Evolutionary conservation across 78 protist species (phyloP).

Genomic region (Dictyostelium citrinum): DNA sequence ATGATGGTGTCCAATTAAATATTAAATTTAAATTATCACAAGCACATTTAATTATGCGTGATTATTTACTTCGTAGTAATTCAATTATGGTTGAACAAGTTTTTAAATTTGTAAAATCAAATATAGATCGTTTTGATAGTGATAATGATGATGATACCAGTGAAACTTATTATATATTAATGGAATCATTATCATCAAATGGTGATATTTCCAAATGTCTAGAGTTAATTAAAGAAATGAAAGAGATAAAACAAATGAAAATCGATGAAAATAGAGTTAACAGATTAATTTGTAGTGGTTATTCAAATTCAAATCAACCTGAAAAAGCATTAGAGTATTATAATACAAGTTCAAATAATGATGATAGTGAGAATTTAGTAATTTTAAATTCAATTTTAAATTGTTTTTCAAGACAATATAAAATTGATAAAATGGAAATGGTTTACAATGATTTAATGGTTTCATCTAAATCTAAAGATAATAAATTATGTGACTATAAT

Average conservation of each 20-base stretch:
- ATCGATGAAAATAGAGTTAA: neutral
- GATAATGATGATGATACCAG: neutral
- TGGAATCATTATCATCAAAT: neutral
- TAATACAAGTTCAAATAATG: neutral
- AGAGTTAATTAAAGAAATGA: neutral
- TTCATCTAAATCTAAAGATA: neutral
- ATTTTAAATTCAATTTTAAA: constrained; percentile 10
- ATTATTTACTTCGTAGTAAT: neutral
- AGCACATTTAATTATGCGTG: neutral
- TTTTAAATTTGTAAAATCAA: constrained; percentile 10
- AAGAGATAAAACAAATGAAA: neutral
- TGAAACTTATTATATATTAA: neutral
- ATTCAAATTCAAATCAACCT: constrained; percentile 7
- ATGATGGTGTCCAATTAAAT: neutral
- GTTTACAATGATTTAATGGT: neutral
- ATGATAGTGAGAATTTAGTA: neutral
- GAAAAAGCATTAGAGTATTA: constrained; percentile 16
- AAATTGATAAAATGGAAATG: neutral
- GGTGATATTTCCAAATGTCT: neutral
- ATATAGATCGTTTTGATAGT: neutral
- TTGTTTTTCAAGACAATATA: constrained; percentile 16
- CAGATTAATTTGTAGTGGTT: constrained; percentile 3
- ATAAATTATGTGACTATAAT: neutral
- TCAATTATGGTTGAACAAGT: constrained; percentile 4
- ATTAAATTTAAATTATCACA: neutral